Base-by-base conservation (phyloP, 1,284 basidiomycete species). In the Chondrostereum purpureum region DNA sequence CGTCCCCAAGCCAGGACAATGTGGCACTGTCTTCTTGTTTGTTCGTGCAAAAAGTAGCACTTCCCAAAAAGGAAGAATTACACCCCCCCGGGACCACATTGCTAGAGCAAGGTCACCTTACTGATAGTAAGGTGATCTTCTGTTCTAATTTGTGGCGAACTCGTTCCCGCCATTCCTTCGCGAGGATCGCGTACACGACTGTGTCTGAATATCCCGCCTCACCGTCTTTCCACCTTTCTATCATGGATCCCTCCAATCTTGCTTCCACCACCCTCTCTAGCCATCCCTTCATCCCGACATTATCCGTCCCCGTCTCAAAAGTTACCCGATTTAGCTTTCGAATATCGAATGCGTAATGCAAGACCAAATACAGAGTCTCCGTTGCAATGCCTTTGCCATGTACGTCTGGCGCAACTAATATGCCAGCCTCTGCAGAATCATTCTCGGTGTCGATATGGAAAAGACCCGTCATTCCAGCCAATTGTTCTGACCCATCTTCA, bases 401-500 rank as follows among this genome's bases (percentile, higher is more conserved):
- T 8, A 46, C 27, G 12, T 45, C 40, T 11, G 47, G 43, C 4
- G 39, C 41, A 8, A 49, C 17, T n/a, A 50, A 31, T 8, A 50
- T 46, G 11, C 45, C 48, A n/a, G 40, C 27, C 33, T 50, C 48
- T 18, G 42, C 43, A 13, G 45, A 43, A 12, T 34, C 37, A 21
- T 49, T 38, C 13, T 20, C 21, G 5, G 34, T 19, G 21, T 45
- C 39, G n/a, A 58, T 58, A 40, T 55, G 22, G 40, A 49, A 47
- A 13, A 55, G 33, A 18, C 44, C 43, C 20, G 47, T 49, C 17
- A 36, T 44, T 12, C 51, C 53, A 16, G 42, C 43, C 23, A 53
- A 50, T 23, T 34, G 41, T 6, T 23, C 22, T 22, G 48, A 45
- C 11, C 56, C 58, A n/a, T 61, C 56, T 10, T 53, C 50, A 20